A percentile compares a stretch with the other conserved stretches of the same genome.
These are phyloP conservation scores for Primulina eburnea DNA, from an alignment of 257 asterid genomes.

Conservation along the genomic window DNA sequence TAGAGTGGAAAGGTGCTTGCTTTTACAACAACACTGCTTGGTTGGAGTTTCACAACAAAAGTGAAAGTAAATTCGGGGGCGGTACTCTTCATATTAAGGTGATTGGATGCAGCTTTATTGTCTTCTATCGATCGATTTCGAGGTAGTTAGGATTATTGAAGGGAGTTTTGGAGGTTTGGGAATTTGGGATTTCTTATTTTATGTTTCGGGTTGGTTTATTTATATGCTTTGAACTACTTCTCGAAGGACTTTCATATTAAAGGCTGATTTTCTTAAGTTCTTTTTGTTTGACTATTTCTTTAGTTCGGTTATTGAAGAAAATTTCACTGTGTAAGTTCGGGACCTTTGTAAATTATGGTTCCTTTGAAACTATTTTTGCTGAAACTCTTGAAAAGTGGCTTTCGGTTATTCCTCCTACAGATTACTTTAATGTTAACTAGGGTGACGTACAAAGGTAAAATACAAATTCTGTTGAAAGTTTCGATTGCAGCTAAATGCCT, in stretches of 20 bases:
- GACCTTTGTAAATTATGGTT: neutral
- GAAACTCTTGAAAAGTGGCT: constrained; percentile 16
- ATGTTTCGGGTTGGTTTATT: constrained; percentile 16
- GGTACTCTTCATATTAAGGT: constrained; percentile 92
- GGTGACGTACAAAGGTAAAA: constrained; percentile 1
- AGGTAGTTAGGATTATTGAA: constrained; percentile 7
- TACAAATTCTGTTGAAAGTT: constrained; percentile 4
- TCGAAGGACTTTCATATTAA: neutral
- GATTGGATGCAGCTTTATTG: neutral
- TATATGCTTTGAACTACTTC: constrained; percentile 7
- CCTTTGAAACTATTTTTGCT: neutral
- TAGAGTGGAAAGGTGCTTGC: constrained; percentile 86
- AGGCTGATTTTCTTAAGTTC: neutral
- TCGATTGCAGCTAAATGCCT: constrained; percentile 12
- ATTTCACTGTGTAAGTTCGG: neutral
- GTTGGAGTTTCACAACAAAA: constrained; percentile 72
- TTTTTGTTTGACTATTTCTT: neutral
- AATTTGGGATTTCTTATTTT: constrained; percentile 13
- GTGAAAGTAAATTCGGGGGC: constrained; percentile 67
- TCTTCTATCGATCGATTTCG: constrained; percentile 16
- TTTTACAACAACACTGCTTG: constrained; percentile 69
- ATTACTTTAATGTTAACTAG: constrained; percentile 9
- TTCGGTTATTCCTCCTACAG: neutral
- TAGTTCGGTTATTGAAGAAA: neutral
- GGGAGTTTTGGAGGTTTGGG: constrained; percentile 5